Base-by-base conservation (phyloP, 306 rosid genomes). In the Trifolium pratense region DNA sequence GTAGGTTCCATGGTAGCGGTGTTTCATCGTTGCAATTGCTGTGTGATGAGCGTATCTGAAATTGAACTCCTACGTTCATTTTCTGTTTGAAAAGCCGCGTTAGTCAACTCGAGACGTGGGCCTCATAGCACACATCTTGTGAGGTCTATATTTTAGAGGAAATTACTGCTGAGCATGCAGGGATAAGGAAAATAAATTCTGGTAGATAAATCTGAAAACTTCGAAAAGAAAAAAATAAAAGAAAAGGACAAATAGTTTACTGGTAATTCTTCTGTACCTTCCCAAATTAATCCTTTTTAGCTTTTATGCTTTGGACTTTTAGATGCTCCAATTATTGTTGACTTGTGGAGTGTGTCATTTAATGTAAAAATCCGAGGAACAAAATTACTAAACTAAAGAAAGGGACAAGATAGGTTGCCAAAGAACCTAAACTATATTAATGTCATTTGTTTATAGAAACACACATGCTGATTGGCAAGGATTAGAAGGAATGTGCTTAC, bases 11-110 rank as follows among this genome's bases (percentile, higher is more conserved):
- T 48, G 49, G 75, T 32, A 77, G 65, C 5, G 76, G 66, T 59
- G 68, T 85, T 56, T 61, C 84, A 53, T 86, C 91, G 25, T 67
- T 80, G 83, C 90, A 86, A 70, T 73, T 84, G 68, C 86, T 86
- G 65, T 85, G 91, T 78, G 80, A 83, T 23, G 90, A 86, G 79
- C 86, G 76, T 16, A 75, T 73, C 39, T 86, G 79, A 74, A 79
- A 57, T 12, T 26, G 49, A 71, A 40, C 51, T 36, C 18, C 9
- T 16, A 52, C 32, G 72, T 23, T 62, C 23, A 36, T 14, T 34
- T 77, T 77, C 63, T 48, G 55, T 46, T 61, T 65, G 58, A 70
- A 36, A 60, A 26, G 65, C 8, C 9, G 23, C 14, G 10, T 56
- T 21, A 56, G 12, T 21, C 61, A 56, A 21, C 61, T 56, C 4